Evolutionary conservation across 257 asterid species (phyloP).

Genomic region (Gentiana dahurica): DNA sequence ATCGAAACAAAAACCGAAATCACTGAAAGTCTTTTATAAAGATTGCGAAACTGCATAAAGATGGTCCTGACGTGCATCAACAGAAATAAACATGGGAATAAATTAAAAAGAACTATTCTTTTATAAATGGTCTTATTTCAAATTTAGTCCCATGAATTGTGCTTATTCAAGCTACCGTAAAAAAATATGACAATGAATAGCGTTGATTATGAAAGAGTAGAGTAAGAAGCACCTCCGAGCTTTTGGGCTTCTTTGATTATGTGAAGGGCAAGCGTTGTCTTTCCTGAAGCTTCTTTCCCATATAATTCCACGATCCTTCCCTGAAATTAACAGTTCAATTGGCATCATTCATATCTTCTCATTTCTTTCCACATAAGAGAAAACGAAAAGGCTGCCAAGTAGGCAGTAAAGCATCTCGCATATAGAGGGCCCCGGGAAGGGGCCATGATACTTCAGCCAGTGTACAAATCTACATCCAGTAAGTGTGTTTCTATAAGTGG

Average conservation of each 20-base stretch:
- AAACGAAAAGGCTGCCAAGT: not conserved
- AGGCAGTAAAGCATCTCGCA: too few species aligned
- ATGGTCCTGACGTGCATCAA: not conserved
- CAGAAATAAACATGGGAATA: too few species aligned
- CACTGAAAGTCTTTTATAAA: not conserved
- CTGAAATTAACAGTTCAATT: conserved; percentile 21
- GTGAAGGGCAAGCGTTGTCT: conserved; percentile 94
- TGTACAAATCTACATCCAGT: too few species aligned
- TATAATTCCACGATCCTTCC: conserved; percentile 91
- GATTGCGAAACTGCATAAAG: not conserved
- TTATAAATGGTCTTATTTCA: too few species aligned
- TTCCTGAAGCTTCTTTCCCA: conserved; percentile 97
- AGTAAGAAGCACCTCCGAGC: conserved; percentile 63
- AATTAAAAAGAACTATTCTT: too few species aligned
- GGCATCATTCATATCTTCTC: not conserved
- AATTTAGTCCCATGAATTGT: too few species aligned
- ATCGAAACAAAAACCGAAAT: conserved; percentile 1
- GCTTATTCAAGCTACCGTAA: too few species aligned
- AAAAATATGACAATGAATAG: not conserved
- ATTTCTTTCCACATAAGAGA: not conserved
- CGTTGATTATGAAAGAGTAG: not conserved
- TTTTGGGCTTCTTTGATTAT: conserved; percentile 90
- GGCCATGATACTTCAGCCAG: too few species aligned
- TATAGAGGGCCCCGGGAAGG: too few species aligned
- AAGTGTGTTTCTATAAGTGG: too few species aligned